A percentile compares a stretch with the other conserved stretches of the same genome.
Evolutionary conservation across 2,329 filamentous ascomycete genomes (phyloP).

Genomic region (Hortaea sp.): DNA sequence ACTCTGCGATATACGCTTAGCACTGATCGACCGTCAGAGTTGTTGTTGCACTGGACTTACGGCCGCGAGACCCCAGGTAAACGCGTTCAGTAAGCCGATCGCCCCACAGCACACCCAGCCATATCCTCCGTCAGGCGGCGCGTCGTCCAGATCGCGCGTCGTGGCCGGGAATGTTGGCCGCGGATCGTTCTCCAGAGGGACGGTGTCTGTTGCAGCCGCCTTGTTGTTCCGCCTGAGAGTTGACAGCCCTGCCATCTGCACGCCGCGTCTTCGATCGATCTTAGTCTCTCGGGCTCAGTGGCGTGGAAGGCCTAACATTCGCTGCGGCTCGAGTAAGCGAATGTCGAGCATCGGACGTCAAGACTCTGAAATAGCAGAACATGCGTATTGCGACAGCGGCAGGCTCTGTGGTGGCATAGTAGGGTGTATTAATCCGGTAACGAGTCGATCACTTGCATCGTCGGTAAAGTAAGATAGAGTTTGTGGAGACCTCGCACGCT

Average conservation of each 20-base stretch:
- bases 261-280: neutral
- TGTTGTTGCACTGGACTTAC: neutral
- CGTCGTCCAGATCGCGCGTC: neutral
- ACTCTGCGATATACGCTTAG: conserved; percentile 10
- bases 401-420: too few species aligned
- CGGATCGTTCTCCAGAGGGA: neutral
- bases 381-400: too few species aligned
- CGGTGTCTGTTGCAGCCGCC: neutral
- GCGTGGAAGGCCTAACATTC: too few species aligned
- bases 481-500: neutral
- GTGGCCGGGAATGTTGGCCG: neutral
- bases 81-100: conserved; percentile 21
- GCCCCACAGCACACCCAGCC: conserved; percentile 26
- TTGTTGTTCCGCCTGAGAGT: neutral
- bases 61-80: conserved; percentile 23
- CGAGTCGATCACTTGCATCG: neutral
- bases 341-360: too few species aligned
- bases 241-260: neutral
- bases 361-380: too few species aligned
- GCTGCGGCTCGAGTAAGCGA: too few species aligned
- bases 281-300: too few species aligned
- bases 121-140: conserved; percentile 27
- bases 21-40: neutral
- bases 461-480: neutral
- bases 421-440: too few species aligned